A percentile compares a stretch with the other conserved stretches of the same genome.
These are phyloP conservation scores for Cordyceps fumosorosea DNA, from an alignment of 2,329 filamentous ascomycete genomes.

Conservation along the genomic window DNA sequence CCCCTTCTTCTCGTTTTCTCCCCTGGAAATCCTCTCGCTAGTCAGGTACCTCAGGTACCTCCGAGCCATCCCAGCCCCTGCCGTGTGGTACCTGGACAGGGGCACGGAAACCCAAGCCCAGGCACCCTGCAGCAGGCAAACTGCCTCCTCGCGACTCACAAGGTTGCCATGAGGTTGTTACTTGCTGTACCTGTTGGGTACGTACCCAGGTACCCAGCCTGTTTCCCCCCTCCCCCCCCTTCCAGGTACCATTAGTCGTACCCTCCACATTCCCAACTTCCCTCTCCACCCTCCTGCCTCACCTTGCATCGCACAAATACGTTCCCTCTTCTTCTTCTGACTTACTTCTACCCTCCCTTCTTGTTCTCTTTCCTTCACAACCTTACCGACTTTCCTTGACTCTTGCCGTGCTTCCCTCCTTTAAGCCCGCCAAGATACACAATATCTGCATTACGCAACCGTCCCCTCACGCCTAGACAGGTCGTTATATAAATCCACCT, in stretches of 20 bases:
- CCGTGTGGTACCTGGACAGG: not conserved
- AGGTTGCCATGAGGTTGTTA: too few relatives aligned
- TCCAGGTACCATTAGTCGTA: not conserved
- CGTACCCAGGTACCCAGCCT: not conserved
- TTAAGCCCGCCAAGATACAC: not conserved
- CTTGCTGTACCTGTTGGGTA: not conserved
- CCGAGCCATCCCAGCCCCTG: not conserved
- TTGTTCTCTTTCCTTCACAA: not conserved
- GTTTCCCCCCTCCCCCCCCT: not conserved
- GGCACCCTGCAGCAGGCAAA: not conserved
- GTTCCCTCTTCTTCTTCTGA: slow-evolving; percentile 8
- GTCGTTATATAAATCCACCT: not conserved
- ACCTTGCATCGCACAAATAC: not conserved
- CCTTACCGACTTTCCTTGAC: not conserved
- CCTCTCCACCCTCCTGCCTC: not conserved
- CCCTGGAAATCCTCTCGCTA: not conserved
- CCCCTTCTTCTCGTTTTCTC: not conserved
- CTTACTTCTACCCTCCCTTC: slow-evolving; percentile 12
- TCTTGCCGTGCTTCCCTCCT: slow-evolving; percentile 3
- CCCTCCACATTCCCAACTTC: slow-evolving; percentile 6
- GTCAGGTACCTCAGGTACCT: slow-evolving; percentile 1
- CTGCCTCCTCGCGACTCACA: not conserved
- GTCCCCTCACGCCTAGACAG: not conserved
- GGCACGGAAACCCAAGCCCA: not conserved
- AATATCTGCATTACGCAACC: not conserved